Evolutionary conservation across 352 stramenopile species (phyloP).

Genomic region (Pythium monospermum): DNA sequence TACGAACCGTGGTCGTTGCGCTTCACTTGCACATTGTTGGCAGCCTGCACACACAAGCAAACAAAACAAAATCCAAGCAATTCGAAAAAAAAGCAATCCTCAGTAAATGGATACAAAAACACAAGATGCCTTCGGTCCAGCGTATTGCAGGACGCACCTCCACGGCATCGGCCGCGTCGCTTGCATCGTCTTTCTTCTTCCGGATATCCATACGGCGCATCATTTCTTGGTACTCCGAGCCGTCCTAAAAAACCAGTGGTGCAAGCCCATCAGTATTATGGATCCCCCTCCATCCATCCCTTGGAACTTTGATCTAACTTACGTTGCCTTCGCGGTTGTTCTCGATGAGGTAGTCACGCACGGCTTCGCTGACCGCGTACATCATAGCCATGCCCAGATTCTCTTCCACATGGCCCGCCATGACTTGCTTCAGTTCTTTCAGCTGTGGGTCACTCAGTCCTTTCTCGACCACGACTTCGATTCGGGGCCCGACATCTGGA

Average conservation of each 20-base stretch:
- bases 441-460: constrained; percentile 71
- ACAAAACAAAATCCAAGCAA: no score
- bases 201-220: constrained; percentile 72
- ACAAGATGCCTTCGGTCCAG: no score
- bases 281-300: no score
- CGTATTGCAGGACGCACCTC: no score
- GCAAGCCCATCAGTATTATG: no score
- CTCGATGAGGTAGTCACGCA: constrained; percentile 84
- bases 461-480: constrained; percentile 76
- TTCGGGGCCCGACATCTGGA: constrained; percentile 60
- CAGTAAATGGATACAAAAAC: no score
- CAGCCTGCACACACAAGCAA: no score
- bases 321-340: constrained; percentile 86
- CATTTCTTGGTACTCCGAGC: constrained; percentile 88
- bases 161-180: constrained; percentile 41
- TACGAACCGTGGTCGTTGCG: constrained; percentile 22
- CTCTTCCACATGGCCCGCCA: constrained; percentile 62
- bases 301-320: no score
- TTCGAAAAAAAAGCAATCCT: no score
- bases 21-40: constrained; percentile 3
- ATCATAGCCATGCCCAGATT: constrained; percentile 88
- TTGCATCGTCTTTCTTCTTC: constrained; percentile 77
- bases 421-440: constrained; percentile 68
- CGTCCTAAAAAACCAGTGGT: constrained; percentile 36
- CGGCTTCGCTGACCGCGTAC: constrained; percentile 78